Evolutionary conservation across 768 basidiomycete species (phyloP).

Genomic region (Leccinum subgranulosum): DNA sequence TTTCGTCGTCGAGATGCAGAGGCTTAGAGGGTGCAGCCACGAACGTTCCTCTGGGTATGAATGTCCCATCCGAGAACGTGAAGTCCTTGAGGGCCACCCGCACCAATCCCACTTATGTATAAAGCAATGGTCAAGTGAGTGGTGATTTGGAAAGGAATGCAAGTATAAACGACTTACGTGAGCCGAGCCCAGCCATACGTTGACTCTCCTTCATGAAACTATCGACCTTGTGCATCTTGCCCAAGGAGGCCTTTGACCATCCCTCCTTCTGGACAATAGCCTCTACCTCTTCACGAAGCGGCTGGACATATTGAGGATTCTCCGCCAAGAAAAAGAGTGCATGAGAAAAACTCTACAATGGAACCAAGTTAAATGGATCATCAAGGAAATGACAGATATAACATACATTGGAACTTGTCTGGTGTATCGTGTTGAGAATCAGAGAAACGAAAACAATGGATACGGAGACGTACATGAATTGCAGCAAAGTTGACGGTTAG

Average conservation of each 20-base stretch:
- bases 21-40: conserved; percentile 26
- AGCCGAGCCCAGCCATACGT: not conserved
- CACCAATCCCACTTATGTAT: conserved; percentile 24
- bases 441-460: not conserved
- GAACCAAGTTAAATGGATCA: not conserved
- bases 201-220: not conserved
- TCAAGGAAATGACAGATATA: not conserved
- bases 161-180: conserved; percentile 14
- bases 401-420: not conserved
- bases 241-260: not conserved
- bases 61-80: conserved; percentile 37
- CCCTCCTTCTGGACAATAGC: not conserved
- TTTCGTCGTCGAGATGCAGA: conserved; percentile 16
- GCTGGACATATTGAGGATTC: not conserved
- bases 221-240: not conserved
- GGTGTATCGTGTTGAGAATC: not conserved
- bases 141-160: not conserved
- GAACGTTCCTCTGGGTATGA: conserved; percentile 10
- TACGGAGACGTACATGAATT: conserved; percentile 13
- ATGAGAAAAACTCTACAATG: not conserved
- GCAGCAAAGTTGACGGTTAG: not conserved
- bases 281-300: not conserved
- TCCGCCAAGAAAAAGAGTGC: not conserved
- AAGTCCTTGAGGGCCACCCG: conserved; percentile 32
- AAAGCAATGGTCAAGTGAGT: not conserved